Evolutionary conservation across 768 basidiomycete genomes (phyloP).

Genomic region (Phaffia tasmanica): DNA sequence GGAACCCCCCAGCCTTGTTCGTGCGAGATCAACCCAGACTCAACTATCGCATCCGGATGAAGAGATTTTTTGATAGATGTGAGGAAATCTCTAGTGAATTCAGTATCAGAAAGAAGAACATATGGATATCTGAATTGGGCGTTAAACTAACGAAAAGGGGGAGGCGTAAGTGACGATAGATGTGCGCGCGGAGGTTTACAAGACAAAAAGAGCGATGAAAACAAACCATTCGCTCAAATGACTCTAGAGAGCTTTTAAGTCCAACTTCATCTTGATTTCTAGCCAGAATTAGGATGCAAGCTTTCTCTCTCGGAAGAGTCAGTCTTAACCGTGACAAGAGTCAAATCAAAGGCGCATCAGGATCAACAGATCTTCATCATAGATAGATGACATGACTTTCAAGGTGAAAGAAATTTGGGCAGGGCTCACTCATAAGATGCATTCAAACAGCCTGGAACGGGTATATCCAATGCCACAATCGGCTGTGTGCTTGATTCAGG

Average conservation of each 20-base stretch:
- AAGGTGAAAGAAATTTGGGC: neutral
- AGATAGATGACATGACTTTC: neutral
- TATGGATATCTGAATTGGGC: conserved; percentile 21
- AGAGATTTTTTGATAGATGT: neutral
- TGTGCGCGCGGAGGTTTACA: neutral
- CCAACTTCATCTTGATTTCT: conserved; percentile 14
- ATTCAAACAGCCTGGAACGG: conserved; percentile 13
- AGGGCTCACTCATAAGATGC: conserved; percentile 6
- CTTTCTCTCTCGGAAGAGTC: conserved; percentile 9
- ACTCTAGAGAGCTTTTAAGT: conserved; percentile 3
- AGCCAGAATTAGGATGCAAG: conserved; percentile 19
- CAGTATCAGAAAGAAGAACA: conserved; percentile 20
- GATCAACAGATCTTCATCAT: neutral
- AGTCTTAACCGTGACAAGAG: neutral
- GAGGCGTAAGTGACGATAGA: neutral
- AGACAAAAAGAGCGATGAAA: neutral
- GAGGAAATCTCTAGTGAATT: conserved; percentile 1
- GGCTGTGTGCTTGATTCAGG: neutral
- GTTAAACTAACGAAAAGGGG: conserved; percentile 10
- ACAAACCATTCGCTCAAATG: conserved; percentile 18
- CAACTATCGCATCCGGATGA: neutral
- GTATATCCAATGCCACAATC: conserved; percentile 5
- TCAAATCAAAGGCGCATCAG: neutral
- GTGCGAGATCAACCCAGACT: conserved; percentile 16
- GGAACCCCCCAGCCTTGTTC: conserved; percentile 25